Evolutionary conservation across 805 yeast species (phyloP), one percentile per base, ranked within the genome.

Genomic region (Helenozyma baotianmanensis): DNA sequence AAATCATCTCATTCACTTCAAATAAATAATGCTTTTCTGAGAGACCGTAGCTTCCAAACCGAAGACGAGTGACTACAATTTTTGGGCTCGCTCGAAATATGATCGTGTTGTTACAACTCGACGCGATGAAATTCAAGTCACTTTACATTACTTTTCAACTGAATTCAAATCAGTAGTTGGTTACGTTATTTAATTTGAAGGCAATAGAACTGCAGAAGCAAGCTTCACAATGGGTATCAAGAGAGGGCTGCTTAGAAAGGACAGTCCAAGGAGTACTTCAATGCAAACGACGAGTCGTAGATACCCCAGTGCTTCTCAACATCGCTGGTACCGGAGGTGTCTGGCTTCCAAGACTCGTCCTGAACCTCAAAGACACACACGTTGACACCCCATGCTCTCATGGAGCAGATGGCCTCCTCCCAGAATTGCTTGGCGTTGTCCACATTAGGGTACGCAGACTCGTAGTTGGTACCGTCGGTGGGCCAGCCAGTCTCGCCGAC

Each of bases 401-500:
- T 78, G 43, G 88, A 95, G 68, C 97, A 89, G 50, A 90, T 69
- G 46, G 86, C 95, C 52, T 86, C 78, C 61, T 80, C 75, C 95
- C 92, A 90, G 78, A 74, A 90, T 48, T 63, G 60, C 51, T 72
- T 68, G 39, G 97, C 97, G 53, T 87, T 87, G 24, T 55, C 69
- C 36, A 76, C 72, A 51, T 80, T 59, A 52, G 97, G 96, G 18
- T 61, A 57, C 32, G 96, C 67, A 45, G 53, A 38, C 56, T 78
- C 87, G 51, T 64, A 88, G 55, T 68, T 62, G 40, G 86, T 76
- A 62, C 97, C 97, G 5, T 72, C 78, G 21, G 95, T 75, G 59
- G 96, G 95, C 95, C 96, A 88, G 50, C 97, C 96, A 45, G 97
- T 88, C 72, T 89, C 96, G 62, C 97, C 96, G 53, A 88, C 92